These are phyloP conservation scores for Aureobasidium leucospermi DNA, from an alignment of 2,329 filamentous ascomycete genomes.

Conservation along the genomic window DNA sequence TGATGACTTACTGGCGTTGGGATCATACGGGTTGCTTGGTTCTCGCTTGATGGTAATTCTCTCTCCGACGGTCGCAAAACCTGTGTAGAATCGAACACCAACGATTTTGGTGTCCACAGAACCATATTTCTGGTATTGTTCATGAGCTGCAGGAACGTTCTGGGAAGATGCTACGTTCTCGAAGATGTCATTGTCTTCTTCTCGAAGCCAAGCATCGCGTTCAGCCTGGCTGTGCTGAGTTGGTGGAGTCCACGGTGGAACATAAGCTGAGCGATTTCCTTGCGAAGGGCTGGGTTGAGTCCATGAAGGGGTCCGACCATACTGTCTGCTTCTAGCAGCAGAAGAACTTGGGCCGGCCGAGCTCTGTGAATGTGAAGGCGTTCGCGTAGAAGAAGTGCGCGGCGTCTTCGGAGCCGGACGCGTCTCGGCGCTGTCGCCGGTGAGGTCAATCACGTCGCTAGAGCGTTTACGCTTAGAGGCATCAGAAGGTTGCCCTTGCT, in stretches of 20 bases:
- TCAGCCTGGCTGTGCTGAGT: constrained; percentile 5
- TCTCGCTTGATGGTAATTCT: constrained; percentile 59
- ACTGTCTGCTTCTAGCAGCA: neutral
- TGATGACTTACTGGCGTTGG: constrained; percentile 9
- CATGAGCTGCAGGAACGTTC: constrained; percentile 15
- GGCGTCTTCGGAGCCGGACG: constrained; percentile 7
- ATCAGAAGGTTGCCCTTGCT: neutral
- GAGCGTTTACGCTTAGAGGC: constrained; percentile 8
- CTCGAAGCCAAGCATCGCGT: constrained; percentile 16
- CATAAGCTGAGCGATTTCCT: neutral
- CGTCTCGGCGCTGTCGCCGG: neutral
- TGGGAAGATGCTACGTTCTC: constrained; percentile 26
- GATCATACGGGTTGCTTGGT: constrained; percentile 49
- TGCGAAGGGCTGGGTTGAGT: constrained; percentile 1
- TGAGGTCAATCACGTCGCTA: constrained; percentile 8
- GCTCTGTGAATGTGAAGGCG: neutral
- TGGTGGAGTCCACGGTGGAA: constrained; percentile 3
- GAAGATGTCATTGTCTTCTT: constrained; percentile 22
- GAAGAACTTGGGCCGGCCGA: neutral
- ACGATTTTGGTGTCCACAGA: constrained; percentile 50
- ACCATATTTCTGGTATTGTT: constrained; percentile 26
- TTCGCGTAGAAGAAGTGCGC: neutral
- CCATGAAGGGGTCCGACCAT: constrained; percentile 3
- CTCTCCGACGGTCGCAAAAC: constrained; percentile 23
- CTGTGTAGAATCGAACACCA: constrained; percentile 53